Evolutionary conservation across 2,329 filamentous ascomycete species (phyloP), one percentile per base, ranked within the genome.

Genomic region (Xylaria sp.): DNA sequence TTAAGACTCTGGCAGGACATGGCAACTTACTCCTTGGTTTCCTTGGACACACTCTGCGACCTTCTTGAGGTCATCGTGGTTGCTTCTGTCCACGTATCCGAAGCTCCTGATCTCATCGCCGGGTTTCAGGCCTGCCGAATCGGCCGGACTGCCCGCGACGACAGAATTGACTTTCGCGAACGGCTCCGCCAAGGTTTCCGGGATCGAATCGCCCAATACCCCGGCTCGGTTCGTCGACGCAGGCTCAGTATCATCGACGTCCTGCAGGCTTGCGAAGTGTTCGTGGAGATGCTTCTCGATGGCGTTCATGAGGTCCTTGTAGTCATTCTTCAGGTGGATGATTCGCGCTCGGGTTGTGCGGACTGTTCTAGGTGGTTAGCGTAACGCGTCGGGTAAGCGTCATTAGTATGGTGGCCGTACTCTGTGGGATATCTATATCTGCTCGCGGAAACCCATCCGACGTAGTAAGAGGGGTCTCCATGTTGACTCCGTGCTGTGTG

Each of bases 101-200:
- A 99, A 97, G 66, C 82, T 88, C 55, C 88, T 86, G 61, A 99
- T 88, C 67, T 85, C 79, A 73, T 99, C 94, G 20, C 90, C 92
- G 2, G 83, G 75, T 71, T 86, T 87, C 62, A 99, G 76, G 1
- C 94, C 94, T 21, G 94, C 92, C 48, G 82, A 76, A 34, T 90
- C 88, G 8, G 94, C 94, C 11, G 94, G 94, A 66, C 93, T 94
- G 48, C 81, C 82, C 18, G 82, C 72, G 34, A 88, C 86, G 8
- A 99, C 89, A 48, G 83, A 89, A 69, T 96, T 96, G 63, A 99
- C 90, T 70, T 86, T 94, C 26, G 94, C 94, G 71, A 99, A 99
- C 0, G 89, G 85, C 42, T 66, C 68, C 26, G 73, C 72, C 16
- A 74, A 58, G 8, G 57, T 69, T 48, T 67, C 69, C 26, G 67